Percentiles rank a stretch among this genome's conserved stretches.
Evolutionary conservation across 805 yeast genomes (phyloP).

Genomic region (Wickerhamomyces sydowiorum): DNA sequence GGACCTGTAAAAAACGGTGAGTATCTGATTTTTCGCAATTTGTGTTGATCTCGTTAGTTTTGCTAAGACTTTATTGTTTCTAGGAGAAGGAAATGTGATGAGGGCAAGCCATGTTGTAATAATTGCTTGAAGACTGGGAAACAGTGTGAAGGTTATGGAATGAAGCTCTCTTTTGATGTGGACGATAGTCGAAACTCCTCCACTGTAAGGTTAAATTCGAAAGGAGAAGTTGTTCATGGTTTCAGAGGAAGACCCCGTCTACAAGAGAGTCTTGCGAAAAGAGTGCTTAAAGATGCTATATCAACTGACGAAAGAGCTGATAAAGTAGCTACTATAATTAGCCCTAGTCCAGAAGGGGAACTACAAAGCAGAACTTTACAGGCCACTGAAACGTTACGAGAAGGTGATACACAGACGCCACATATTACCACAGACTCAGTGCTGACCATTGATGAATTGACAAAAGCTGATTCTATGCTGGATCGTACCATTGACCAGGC

Average conservation of each 20-base stretch:
- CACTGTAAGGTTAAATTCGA: slow-evolving; percentile 16
- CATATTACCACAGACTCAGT: neutral
- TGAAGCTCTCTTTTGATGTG: slow-evolving; percentile 43
- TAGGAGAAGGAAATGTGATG: slow-evolving; percentile 53
- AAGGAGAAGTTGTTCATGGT: slow-evolving; percentile 33
- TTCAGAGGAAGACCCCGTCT: slow-evolving; percentile 39
- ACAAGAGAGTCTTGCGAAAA: slow-evolving; percentile 26
- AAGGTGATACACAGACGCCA: neutral
- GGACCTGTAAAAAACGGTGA: slow-evolving; percentile 49
- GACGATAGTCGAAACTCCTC: slow-evolving; percentile 36
- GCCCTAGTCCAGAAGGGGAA: too few relatives aligned
- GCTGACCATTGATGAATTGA: neutral
- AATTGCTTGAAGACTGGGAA: slow-evolving; percentile 41
- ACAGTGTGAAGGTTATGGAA: slow-evolving; percentile 44
- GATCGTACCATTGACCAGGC: neutral
- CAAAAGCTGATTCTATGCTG: neutral
- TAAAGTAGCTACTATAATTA: neutral
- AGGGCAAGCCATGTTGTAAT: slow-evolving; percentile 43
- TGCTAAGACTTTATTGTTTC: neutral
- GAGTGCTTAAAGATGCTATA: slow-evolving; percentile 3
- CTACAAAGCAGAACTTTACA: neutral
- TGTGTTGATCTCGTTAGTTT: neutral
- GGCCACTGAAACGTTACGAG: neutral
- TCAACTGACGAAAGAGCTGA: neutral
- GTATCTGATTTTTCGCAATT: slow-evolving; percentile 9